Conservation (phyloP, 148 eudicot genomes). For the Vaccinium macrocarpon region DNA sequence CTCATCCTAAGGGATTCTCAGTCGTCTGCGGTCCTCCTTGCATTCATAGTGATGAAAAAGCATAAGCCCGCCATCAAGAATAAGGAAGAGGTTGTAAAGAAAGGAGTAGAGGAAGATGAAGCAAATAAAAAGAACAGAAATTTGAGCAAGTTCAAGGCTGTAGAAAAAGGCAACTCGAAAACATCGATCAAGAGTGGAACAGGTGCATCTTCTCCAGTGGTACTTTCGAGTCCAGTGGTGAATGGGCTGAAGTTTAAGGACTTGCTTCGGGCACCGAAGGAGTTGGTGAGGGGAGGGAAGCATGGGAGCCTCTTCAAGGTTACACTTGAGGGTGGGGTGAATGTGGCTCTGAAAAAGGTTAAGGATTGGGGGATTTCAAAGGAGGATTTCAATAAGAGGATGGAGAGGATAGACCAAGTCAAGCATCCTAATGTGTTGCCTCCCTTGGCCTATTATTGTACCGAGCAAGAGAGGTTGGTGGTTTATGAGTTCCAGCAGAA, state of each 20-base stretch:
- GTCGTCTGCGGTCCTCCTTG: constrained; percentile 15
- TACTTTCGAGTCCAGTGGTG: constrained; percentile 29
- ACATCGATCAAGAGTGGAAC: constrained; percentile 26
- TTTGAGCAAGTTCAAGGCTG: constrained; percentile 20
- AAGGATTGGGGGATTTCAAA: constrained; percentile 39
- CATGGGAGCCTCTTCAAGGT: constrained; percentile 46
- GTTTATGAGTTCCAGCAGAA: constrained; percentile 50
- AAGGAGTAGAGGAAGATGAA: neutral
- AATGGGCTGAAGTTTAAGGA: constrained; percentile 41
- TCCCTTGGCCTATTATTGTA: constrained; percentile 45
- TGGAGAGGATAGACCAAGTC: constrained; percentile 33
- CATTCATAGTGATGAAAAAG: constrained; percentile 17
- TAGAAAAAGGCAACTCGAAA: constrained; percentile 28
- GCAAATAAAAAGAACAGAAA: neutral
- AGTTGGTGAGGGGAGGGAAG: constrained; percentile 41
- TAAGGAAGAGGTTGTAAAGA: neutral
- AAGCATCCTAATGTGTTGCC: constrained; percentile 45
- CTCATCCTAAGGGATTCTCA: constrained; percentile 23
- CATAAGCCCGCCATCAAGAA: neutral
- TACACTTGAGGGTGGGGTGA: constrained; percentile 22
- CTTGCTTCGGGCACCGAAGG: constrained; percentile 42
- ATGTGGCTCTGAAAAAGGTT: constrained; percentile 42
- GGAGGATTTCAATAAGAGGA: constrained; percentile 40
- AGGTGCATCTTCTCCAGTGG: constrained; percentile 20
- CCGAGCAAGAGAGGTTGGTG: constrained; percentile 43